Percentiles rank a stretch among this genome's conserved stretches.
Conservation (phyloP, 805 yeast species). For the Candida corydali region DNA sequence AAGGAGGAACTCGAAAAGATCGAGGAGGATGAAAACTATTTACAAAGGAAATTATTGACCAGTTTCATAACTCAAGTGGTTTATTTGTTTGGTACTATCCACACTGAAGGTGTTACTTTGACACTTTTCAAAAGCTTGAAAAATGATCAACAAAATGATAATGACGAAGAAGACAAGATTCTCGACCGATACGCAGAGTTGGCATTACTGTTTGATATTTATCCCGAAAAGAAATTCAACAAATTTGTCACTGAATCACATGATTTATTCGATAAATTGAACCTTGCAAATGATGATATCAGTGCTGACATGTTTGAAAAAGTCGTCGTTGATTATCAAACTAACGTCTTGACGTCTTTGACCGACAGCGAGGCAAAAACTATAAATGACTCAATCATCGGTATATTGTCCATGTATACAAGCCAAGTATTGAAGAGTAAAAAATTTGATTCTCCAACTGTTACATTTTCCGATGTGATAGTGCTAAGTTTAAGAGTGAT, state of each 20-base stretch:
- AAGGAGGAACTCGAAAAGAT: constrained; percentile 36
- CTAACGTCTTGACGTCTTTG: constrained; percentile 22
- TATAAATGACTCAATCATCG: constrained; percentile 28
- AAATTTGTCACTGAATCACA: constrained; percentile 34
- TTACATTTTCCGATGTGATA: constrained; percentile 19
- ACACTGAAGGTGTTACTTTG: constrained; percentile 19
- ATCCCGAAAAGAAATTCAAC: constrained; percentile 40
- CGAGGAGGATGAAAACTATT: constrained; percentile 51
- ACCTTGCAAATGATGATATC: constrained; percentile 15
- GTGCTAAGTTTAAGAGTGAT: constrained; percentile 23
- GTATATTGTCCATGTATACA: constrained; percentile 19
- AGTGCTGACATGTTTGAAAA: constrained; percentile 38
- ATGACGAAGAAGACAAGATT: constrained; percentile 10
- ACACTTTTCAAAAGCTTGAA: constrained; percentile 22
- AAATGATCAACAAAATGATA: constrained; percentile 7
- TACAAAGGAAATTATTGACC: constrained; percentile 64
- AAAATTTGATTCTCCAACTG: constrained; percentile 12
- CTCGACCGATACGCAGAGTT: constrained; percentile 31
- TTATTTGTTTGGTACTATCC: constrained; percentile 25
- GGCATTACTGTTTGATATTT: constrained; percentile 64
- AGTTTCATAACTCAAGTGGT: constrained; percentile 55
- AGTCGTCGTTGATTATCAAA: constrained; percentile 41
- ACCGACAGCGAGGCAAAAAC: constrained; percentile 21
- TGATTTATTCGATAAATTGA: constrained; percentile 35
- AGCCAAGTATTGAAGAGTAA: constrained; percentile 15